phyloP scores from a whole-genome alignment of 148 eudicot genomes.

The Fagopyrum esculentum region DNA sequence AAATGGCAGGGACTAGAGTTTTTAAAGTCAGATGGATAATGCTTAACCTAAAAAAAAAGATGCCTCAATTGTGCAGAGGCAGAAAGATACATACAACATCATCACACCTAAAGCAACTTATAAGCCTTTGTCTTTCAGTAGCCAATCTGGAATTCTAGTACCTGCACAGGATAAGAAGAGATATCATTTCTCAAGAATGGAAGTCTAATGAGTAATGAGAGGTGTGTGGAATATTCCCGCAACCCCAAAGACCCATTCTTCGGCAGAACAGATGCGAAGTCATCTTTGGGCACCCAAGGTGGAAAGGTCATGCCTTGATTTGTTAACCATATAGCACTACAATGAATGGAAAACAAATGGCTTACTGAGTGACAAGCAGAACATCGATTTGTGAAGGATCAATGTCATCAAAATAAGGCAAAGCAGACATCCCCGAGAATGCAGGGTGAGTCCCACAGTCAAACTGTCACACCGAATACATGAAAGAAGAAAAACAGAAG shows the following conservation, averaged over 20 bases:
- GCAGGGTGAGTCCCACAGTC: constrained; percentile 98
- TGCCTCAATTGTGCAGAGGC: too few relatives aligned
- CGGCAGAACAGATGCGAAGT: background rate
- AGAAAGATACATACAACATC: too few relatives aligned
- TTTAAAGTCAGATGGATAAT: background rate
- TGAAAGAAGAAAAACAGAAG: background rate
- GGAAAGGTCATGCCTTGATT: too few relatives aligned
- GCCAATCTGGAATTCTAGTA: too few relatives aligned
- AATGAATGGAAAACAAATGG: background rate
- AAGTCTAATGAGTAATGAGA: background rate
- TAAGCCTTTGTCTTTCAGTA: too few relatives aligned
- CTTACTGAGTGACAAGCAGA: constrained; percentile 88
- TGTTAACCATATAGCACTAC: background rate
- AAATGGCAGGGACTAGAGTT: background rate
- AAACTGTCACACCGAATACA: constrained; percentile 36
- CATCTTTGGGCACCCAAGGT: background rate
- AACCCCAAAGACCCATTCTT: background rate
- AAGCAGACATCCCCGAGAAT: constrained; percentile 88
- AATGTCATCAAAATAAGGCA: constrained; percentile 95
- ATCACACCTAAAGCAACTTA: too few relatives aligned
- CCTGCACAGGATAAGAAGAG: too few relatives aligned
- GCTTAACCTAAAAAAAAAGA: background rate
- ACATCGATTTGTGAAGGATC: constrained; percentile 86
- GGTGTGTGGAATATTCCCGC: background rate
- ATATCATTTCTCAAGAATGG: background rate